phyloP scores from a whole-genome alignment of 2,329 filamentous ascomycete genomes.

The Colletotrichum orchidophilum region DNA sequence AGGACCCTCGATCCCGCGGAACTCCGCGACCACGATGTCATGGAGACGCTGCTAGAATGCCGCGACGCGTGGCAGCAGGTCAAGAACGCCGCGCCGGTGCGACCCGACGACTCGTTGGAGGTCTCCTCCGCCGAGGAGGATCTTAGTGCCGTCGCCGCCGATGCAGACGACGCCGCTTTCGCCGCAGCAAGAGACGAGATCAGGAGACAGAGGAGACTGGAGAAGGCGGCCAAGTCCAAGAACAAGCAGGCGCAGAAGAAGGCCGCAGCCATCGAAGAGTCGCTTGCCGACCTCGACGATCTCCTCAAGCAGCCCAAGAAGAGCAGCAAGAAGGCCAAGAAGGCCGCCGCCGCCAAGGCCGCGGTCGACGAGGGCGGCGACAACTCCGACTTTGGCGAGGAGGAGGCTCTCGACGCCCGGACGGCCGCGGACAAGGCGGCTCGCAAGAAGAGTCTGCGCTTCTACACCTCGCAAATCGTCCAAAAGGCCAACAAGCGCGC shows the following conservation, averaged over 20 bases:
- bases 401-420: constrained; percentile 78
- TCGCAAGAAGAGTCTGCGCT: constrained; percentile 91
- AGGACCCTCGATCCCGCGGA: constrained; percentile 79
- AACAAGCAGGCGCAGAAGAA: constrained; percentile 62
- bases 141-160: constrained; percentile 35
- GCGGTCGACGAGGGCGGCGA: constrained; percentile 59
- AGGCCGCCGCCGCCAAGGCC: constrained; percentile 44
- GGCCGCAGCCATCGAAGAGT: constrained; percentile 74
- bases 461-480: constrained; percentile 97
- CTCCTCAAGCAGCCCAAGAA: constrained; percentile 60
- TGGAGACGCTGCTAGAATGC: constrained; percentile 84
- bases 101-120: constrained; percentile 42
- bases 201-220: constrained; percentile 51
- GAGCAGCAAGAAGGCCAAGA: constrained; percentile 56
- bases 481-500: constrained; percentile 92
- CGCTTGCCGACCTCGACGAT: constrained; percentile 74
- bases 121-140: constrained; percentile 47
- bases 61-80: constrained; percentile 83
- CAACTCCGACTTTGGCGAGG: constrained; percentile 93
- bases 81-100: constrained; percentile 68
- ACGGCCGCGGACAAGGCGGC: constrained; percentile 87
- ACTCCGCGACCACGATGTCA: constrained; percentile 88
- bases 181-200: constrained; percentile 42
- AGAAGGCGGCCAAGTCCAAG: constrained; percentile 50
- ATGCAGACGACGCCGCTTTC: constrained; percentile 39